phyloP scores from a whole-genome alignment of 176 grass and related monocot species.

The Metroxylon sagu region DNA sequence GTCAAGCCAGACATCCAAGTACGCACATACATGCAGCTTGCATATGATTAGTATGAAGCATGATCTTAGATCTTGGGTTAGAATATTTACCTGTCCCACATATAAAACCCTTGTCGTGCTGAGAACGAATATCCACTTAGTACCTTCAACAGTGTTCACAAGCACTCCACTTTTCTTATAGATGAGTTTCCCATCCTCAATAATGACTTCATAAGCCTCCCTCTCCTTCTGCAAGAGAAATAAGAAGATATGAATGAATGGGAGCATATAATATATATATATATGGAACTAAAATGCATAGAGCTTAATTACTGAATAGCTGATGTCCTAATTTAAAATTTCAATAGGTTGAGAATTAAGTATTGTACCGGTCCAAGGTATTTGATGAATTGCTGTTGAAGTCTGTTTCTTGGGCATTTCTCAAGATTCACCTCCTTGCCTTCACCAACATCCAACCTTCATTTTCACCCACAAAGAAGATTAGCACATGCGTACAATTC shows the following conservation, averaged over 20 bases:
- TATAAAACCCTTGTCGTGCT: constrained; percentile 63
- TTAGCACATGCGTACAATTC: not conserved
- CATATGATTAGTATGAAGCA: no score
- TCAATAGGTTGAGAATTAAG: not conserved
- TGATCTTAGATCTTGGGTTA: no score
- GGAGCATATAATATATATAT: not conserved
- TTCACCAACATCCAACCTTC: constrained; percentile 94
- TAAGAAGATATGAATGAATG: constrained; percentile 5
- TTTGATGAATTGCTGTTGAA: constrained; percentile 81
- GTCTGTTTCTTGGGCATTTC: constrained; percentile 69
- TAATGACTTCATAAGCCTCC: constrained; percentile 64
- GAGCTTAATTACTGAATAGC: no score
- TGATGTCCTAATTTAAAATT: no score
- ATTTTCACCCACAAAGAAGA: constrained; percentile 4
- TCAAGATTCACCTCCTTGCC: constrained; percentile 88
- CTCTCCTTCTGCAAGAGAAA: constrained; percentile 69
- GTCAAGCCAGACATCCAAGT: no score
- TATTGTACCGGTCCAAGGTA: constrained; percentile 83
- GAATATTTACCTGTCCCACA: constrained; percentile 62
- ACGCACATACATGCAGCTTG: no score
- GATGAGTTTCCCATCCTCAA: constrained; percentile 52
- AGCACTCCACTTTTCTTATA: constrained; percentile 41
- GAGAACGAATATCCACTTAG: constrained; percentile 90
- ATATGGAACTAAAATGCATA: no score
- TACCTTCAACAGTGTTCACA: constrained; percentile 59